phyloP scores from a whole-genome alignment of 805 yeast species.

The Candida ipomoeae region DNA sequence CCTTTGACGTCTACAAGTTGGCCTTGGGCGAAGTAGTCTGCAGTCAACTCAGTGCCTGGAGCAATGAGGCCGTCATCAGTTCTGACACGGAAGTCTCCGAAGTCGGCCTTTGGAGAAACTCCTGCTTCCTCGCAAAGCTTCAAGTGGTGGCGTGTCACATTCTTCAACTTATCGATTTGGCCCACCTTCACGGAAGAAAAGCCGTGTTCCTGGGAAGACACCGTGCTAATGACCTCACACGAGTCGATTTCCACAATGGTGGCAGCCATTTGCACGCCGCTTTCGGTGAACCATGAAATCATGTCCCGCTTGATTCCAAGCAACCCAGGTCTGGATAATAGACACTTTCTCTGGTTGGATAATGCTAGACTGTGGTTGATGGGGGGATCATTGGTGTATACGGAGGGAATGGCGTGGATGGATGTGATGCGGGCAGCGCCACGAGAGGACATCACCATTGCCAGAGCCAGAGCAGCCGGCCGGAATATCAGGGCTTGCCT shows the following conservation, averaged over 20 bases:
- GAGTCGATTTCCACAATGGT: constrained; percentile 85
- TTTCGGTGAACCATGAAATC: constrained; percentile 74
- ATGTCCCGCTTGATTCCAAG: constrained; percentile 84
- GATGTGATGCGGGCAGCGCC: constrained; percentile 45
- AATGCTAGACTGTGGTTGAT: constrained; percentile 64
- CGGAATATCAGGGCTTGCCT: constrained; percentile 7
- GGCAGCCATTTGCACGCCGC: constrained; percentile 72
- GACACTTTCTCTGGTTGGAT: constrained; percentile 66
- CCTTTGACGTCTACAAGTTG: constrained; percentile 80
- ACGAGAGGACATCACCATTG: constrained; percentile 15
- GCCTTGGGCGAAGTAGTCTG: constrained; percentile 81
- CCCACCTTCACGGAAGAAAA: constrained; percentile 86
- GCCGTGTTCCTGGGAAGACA: constrained; percentile 70
- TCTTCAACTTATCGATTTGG: constrained; percentile 64
- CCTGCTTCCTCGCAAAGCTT: constrained; percentile 76
- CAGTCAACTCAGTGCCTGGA: constrained; percentile 71
- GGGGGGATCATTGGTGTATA: constrained; percentile 45
- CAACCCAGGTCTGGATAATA: constrained; percentile 78
- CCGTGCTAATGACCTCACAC: constrained; percentile 76
- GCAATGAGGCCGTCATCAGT: constrained; percentile 62
- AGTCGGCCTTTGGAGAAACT: constrained; percentile 75
- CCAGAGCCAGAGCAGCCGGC: constrained; percentile 3
- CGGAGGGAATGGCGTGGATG: constrained; percentile 47
- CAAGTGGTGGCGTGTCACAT: constrained; percentile 53
- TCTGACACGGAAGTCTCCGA: constrained; percentile 78